Conservation (phyloP, 2,329 filamentous ascomycete species). For the Penicillium olsonii region DNA sequence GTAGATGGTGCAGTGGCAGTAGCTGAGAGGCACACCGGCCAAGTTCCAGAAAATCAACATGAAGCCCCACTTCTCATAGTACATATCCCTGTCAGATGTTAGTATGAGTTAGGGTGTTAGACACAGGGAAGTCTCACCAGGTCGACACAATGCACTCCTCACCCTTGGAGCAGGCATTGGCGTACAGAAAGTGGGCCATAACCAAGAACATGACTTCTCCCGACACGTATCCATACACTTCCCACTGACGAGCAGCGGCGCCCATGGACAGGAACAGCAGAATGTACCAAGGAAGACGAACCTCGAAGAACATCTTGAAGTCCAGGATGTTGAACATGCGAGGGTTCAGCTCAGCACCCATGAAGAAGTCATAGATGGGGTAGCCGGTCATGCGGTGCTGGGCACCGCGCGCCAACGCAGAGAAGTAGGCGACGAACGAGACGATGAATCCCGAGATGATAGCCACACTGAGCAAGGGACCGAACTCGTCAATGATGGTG, state of each 20-base stretch:
- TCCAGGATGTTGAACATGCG: constrained; percentile 81
- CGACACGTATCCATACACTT: constrained; percentile 80
- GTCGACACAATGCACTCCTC: constrained; percentile 88
- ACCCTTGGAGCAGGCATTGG: constrained; percentile 88
- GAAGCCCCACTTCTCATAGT: constrained; percentile 95
- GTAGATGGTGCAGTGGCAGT: constrained; percentile 92
- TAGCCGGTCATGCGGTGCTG: constrained; percentile 90
- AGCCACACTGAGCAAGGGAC: constrained; percentile 86
- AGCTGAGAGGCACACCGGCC: constrained; percentile 84
- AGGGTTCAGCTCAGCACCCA: constrained; percentile 85
- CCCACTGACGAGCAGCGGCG: constrained; percentile 78
- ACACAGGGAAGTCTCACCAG: constrained; percentile 55
- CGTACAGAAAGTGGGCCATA: constrained; percentile 89
- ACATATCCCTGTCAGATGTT: constrained; percentile 70
- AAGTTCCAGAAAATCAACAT: constrained; percentile 99
- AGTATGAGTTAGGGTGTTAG: constrained; percentile 1
- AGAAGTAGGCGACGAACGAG: constrained; percentile 81
- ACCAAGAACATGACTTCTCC: constrained; percentile 82
- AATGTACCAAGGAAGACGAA: constrained; percentile 90
- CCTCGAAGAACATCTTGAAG: constrained; percentile 96
- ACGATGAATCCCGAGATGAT: constrained; percentile 88
- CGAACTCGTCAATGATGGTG: constrained; percentile 92
- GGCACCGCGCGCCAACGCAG: constrained; percentile 74
- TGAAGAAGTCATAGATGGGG: constrained; percentile 84
- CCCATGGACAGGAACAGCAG: constrained; percentile 76